Percentiles rank a stretch among this genome's conserved stretches.
phyloP scores from a whole-genome alignment of 2,329 filamentous ascomycete species.

The Sarocladium kiliense region DNA sequence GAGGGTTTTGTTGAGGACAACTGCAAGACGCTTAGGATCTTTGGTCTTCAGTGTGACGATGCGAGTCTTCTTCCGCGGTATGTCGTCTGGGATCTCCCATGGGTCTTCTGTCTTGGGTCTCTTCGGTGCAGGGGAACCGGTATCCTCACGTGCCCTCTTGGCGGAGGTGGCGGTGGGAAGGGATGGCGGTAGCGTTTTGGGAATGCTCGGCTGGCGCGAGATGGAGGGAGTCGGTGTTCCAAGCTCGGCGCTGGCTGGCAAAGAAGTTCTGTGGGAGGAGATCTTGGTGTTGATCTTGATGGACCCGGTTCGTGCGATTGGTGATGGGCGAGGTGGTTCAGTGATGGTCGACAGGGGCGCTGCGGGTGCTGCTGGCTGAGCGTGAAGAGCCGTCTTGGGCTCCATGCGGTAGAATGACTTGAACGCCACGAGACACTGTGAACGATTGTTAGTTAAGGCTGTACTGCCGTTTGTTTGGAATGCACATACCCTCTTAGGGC shows the following conservation, averaged over 20 bases:
- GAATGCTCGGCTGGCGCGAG: conserved; percentile 7
- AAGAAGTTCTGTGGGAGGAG: conserved; percentile 9
- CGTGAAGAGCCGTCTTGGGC: conserved; percentile 22
- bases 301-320: conserved; percentile 26
- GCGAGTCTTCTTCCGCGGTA: conserved; percentile 22
- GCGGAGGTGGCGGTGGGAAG: conserved; percentile 14
- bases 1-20: conserved; percentile 26
- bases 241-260: background rate
- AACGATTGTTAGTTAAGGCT: conserved; percentile 16
- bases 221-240: conserved; percentile 8
- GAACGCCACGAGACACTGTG: conserved; percentile 32
- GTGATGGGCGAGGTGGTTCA: conserved; percentile 18
- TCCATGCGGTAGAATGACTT: conserved; percentile 32
- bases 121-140: conserved; percentile 28
- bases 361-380: conserved; percentile 14
- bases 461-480: background rate
- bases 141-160: conserved; percentile 31
- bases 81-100: conserved; percentile 15
- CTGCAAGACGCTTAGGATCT: conserved; percentile 28
- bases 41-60: conserved; percentile 32
- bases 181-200: background rate
- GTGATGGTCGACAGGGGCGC: conserved; percentile 12
- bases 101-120: conserved; percentile 29
- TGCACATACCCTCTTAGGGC: conserved; percentile 30
- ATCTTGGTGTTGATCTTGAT: conserved; percentile 35